A percentile compares a stretch with the other conserved stretches of the same genome.
Conservation (phyloP, 805 yeast species). For the Candida broadrunensis region DNA sequence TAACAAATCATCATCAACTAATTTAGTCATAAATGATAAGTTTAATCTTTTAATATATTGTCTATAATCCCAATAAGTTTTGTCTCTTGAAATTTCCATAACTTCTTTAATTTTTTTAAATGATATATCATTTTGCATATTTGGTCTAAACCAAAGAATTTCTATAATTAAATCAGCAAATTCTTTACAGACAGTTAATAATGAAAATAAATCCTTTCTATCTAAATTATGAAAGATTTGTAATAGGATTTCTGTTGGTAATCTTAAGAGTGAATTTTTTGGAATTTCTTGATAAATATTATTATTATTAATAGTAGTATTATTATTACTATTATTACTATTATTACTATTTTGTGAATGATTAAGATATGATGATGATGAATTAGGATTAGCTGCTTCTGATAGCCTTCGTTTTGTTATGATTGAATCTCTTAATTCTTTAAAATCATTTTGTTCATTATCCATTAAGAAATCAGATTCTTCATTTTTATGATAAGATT, state of each 20-base stretch:
- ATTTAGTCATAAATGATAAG: constrained; percentile 66
- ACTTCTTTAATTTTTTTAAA: constrained; percentile 55
- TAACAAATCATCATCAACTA: constrained; percentile 64
- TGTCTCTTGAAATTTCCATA: constrained; percentile 43
- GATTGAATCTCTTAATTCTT: constrained; percentile 33
- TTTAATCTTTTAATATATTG: constrained; percentile 75
- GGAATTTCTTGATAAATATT: constrained; percentile 7
- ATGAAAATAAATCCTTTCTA: constrained; percentile 57
- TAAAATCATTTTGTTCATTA: constrained; percentile 28
- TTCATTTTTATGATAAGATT: neutral
- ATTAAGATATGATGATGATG: constrained; percentile 20
- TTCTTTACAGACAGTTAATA: constrained; percentile 71
- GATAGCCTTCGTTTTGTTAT: constrained; percentile 24
- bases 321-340: constrained; percentile 1
- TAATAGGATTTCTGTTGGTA: constrained; percentile 62
- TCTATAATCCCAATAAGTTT: constrained; percentile 65
- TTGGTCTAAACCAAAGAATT: constrained; percentile 85
- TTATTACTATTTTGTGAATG: constrained; percentile 7
- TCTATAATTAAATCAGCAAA: constrained; percentile 81
- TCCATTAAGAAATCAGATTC: constrained; percentile 29
- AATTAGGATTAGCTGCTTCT: constrained; percentile 10
- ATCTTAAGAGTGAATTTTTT: constrained; percentile 36
- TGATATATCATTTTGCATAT: constrained; percentile 49
- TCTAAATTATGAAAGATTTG: constrained; percentile 64
- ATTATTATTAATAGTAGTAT: neutral